phyloP scores from a whole-genome alignment of 306 rosid genomes.

The Alnus glutinosa region DNA sequence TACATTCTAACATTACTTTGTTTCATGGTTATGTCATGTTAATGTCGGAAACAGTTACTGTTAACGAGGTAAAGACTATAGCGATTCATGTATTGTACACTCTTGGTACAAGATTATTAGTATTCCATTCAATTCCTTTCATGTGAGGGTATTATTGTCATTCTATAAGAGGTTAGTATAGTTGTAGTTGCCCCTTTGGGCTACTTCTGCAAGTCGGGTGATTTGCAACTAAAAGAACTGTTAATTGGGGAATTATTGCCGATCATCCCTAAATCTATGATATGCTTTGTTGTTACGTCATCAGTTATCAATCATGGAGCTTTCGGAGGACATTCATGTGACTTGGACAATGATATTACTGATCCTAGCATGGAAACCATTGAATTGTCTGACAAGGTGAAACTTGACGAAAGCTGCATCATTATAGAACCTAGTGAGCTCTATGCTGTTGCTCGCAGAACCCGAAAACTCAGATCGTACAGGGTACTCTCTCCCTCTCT shows the following conservation, averaged over 20 bases:
- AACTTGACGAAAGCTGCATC: conserved; percentile 49
- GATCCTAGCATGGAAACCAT: conserved; percentile 51
- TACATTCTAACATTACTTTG: not conserved
- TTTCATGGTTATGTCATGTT: not conserved
- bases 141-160: not conserved
- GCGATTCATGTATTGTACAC: not conserved
- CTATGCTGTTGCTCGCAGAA: conserved; percentile 53
- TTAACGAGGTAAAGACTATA: not conserved
- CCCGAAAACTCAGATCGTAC: conserved; percentile 71
- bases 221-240: not conserved
- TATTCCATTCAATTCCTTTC: not conserved
- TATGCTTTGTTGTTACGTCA: conserved; percentile 14
- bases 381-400: conserved; percentile 54
- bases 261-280: not conserved
- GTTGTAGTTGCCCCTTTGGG: not conserved
- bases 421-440: conserved; percentile 53
- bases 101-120: not conserved
- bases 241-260: not conserved
- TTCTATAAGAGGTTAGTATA: not conserved
- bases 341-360: conserved; percentile 24
- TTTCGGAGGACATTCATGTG: conserved; percentile 41
- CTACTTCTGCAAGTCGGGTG: not conserved
- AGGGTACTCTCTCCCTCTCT: conserved; percentile 50
- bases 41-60: not conserved
- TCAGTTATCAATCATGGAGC: conserved; percentile 14